Conservation (phyloP, 306 rosid species). For the Hippophae gyantsensis region DNA sequence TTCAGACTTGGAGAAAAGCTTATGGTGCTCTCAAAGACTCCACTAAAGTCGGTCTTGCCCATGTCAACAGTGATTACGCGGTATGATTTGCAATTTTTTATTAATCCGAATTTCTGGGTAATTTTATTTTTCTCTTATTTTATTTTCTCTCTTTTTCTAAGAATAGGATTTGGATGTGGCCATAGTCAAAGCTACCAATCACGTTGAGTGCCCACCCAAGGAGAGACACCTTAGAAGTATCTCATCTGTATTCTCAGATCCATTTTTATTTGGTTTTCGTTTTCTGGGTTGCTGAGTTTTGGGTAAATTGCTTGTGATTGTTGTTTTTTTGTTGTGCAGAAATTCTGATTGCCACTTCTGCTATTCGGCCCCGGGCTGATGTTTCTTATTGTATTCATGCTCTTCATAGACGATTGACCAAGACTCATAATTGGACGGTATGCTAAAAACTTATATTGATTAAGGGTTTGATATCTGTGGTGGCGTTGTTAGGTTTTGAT, state of each 20-base stretch:
- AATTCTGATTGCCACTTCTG: conserved; percentile 66
- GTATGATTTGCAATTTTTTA: conserved; percentile 12
- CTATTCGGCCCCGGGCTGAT: conserved; percentile 89
- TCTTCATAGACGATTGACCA: conserved; percentile 70
- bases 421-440: conserved; percentile 99
- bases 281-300: conserved; percentile 11
- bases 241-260: conserved; percentile 37
- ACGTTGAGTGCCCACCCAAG: conserved; percentile 94
- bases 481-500: neutral
- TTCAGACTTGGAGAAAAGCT: conserved; percentile 95
- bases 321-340: conserved; percentile 25
- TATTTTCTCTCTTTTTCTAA: conserved; percentile 16
- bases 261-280: conserved; percentile 10
- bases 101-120: conserved; percentile 6
- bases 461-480: neutral
- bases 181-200: conserved; percentile 95
- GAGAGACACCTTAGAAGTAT: conserved; percentile 89
- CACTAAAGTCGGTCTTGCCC: conserved; percentile 99
- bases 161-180: conserved; percentile 99
- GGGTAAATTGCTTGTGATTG: neutral
- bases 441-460: conserved; percentile 8
- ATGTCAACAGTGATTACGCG: conserved; percentile 99
- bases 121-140: conserved; percentile 7
- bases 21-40: conserved; percentile 89
- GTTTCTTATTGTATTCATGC: conserved; percentile 98